phyloP scores from a whole-genome alignment of 2,329 filamentous ascomycete genomes.

The Penicillium sp. region DNA sequence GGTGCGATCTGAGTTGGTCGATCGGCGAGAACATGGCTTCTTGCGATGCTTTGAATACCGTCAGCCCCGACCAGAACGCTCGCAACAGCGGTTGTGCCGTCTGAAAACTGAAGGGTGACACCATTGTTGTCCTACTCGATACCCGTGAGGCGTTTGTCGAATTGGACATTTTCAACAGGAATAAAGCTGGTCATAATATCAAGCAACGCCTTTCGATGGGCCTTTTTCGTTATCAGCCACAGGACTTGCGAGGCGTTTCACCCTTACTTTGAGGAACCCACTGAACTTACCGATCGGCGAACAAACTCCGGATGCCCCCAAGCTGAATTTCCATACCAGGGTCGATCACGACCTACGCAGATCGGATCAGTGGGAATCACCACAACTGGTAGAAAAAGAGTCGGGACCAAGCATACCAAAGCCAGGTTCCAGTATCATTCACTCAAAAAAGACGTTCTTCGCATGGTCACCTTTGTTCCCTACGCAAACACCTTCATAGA shows the following conservation, averaged over 20 bases:
- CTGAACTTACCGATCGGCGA: conserved; percentile 11
- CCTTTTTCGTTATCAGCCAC: background rate
- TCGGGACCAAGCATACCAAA: background rate
- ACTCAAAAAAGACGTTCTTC: conserved; percentile 8
- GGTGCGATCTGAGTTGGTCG: conserved; percentile 7
- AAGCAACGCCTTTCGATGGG: conserved; percentile 8
- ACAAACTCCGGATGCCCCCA: conserved; percentile 11
- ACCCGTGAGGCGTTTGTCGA: conserved; percentile 7
- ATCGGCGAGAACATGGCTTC: conserved; percentile 7
- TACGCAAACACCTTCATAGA: conserved; percentile 9
- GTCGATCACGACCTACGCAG: background rate
- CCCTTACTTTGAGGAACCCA: background rate
- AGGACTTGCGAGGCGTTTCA: no score
- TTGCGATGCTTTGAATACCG: conserved; percentile 5
- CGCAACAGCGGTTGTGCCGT: background rate
- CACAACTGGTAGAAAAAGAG: background rate
- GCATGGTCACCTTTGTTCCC: conserved; percentile 5
- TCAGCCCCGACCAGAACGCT: conserved; percentile 7
- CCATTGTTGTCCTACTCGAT: conserved; percentile 4
- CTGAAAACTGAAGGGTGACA: background rate
- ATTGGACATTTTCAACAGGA: conserved; percentile 10
- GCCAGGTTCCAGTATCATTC: conserved; percentile 7
- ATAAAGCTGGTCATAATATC: conserved; percentile 11
- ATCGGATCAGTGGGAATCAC: background rate
- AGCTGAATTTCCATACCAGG: conserved; percentile 10